phyloP scores from a whole-genome alignment of 345 rosid genomes.

The Corchorus capsularis region DNA sequence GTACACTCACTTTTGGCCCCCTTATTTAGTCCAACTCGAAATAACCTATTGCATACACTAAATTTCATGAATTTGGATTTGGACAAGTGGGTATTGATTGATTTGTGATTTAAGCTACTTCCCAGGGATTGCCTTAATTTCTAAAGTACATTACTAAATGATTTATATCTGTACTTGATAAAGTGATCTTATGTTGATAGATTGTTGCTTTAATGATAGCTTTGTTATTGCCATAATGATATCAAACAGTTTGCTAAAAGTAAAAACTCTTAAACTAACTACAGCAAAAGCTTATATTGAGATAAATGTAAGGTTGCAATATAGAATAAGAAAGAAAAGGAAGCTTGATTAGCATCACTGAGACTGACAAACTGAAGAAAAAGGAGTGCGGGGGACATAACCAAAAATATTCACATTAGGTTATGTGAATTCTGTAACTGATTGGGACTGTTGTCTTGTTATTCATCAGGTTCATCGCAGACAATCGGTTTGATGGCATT shows the following conservation, averaged over 20 bases:
- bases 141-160: background rate
- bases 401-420: background rate
- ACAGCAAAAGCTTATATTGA: background rate
- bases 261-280: background rate
- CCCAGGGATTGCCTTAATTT: background rate
- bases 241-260: background rate
- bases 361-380: background rate
- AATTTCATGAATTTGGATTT: background rate
- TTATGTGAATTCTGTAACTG: slow-evolving; percentile 5
- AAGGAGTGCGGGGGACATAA: background rate
- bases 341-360: background rate
- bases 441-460: slow-evolving; percentile 5
- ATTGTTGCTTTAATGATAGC: background rate
- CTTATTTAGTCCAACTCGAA: background rate
- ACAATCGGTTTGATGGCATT: slow-evolving; percentile 35
- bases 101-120: background rate
- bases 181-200: background rate
- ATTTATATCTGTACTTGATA: background rate
- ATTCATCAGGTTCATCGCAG: slow-evolving; percentile 37
- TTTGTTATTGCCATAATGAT: background rate
- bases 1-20: background rate
- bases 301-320: background rate
- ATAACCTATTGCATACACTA: background rate
- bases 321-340: background rate
- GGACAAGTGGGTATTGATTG: background rate